Evolutionary conservation across 2,329 filamentous ascomycete species (phyloP).

Genomic region (Neonectria neomacrospora): DNA sequence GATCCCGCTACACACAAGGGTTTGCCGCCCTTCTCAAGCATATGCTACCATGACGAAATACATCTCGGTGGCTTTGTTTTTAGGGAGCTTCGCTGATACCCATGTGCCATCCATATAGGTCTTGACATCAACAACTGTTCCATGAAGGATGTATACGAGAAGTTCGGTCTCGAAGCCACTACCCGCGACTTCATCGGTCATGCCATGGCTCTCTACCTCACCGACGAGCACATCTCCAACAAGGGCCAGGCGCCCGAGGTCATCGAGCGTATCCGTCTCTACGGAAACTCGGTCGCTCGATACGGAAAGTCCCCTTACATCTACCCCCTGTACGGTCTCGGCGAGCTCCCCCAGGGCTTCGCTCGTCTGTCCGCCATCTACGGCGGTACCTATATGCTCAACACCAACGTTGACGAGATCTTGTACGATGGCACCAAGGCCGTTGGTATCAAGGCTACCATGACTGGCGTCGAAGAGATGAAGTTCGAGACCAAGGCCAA

Average conservation of each 20-base stretch:
- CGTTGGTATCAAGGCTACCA: constrained; percentile 96
- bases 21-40: constrained; percentile 54
- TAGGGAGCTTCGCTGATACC: constrained; percentile 27
- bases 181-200: constrained; percentile 98
- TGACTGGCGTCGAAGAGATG: constrained; percentile 91
- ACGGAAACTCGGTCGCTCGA: constrained; percentile 96
- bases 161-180: constrained; percentile 88
- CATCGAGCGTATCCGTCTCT: constrained; percentile 91
- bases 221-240: constrained; percentile 84
- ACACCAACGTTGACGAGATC: constrained; percentile 92
- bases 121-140: constrained; percentile 82
- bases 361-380: constrained; percentile 98
- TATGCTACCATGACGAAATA: not conserved
- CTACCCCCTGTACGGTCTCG: constrained; percentile 97
- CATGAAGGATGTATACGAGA: constrained; percentile 99
- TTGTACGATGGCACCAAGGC: constrained; percentile 86
- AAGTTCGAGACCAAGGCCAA: constrained; percentile 96
- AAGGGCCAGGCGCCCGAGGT: constrained; percentile 82
- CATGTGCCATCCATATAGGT: constrained; percentile 60
- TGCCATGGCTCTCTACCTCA: constrained; percentile 95
- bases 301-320: constrained; percentile 99
- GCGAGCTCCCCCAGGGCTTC: constrained; percentile 97
- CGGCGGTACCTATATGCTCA: constrained; percentile 99
- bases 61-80: not conserved
- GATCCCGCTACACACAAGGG: constrained; percentile 91